Conservation (phyloP, 163 green algal species). For the Scenedesmus sp. region DNA sequence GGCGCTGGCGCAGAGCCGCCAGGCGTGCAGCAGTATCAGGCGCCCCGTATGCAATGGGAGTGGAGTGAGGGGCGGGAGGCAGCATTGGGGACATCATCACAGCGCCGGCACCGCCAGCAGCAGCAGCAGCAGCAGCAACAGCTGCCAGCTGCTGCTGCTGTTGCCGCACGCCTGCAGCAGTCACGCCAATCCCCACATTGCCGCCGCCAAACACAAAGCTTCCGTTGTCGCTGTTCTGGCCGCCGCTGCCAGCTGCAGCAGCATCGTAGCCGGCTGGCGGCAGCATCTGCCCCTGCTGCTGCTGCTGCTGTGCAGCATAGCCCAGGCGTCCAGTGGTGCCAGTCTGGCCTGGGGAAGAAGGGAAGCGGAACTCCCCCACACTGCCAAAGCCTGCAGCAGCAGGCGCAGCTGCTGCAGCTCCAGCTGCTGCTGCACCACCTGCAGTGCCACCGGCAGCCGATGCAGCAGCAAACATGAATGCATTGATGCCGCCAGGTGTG, state of each 20-base stretch:
- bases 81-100: neutral
- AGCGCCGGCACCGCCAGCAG: neutral
- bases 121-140: neutral
- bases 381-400: neutral
- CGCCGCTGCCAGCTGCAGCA: neutral
- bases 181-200: neutral
- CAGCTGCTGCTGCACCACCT: constrained; percentile 5
- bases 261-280: neutral
- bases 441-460: neutral
- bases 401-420: constrained; percentile 14
- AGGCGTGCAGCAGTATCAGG: neutral
- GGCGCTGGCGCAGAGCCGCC: neutral
- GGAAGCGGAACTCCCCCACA: neutral
- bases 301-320: neutral
- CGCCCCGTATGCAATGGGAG: neutral
- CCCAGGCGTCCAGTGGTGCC: neutral
- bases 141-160: neutral
- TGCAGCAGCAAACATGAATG: constrained; percentile 19
- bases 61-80: constrained; percentile 18
- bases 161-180: neutral
- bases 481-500: constrained; percentile 32
- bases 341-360: neutral
- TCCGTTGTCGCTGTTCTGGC: constrained; percentile 32
- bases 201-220: constrained; percentile 8
- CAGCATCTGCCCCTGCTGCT: neutral